Evolutionary conservation across 805 yeast genomes (phyloP), one percentile per base, ranked within the genome.

Genomic region (Candida xyloterini): DNA sequence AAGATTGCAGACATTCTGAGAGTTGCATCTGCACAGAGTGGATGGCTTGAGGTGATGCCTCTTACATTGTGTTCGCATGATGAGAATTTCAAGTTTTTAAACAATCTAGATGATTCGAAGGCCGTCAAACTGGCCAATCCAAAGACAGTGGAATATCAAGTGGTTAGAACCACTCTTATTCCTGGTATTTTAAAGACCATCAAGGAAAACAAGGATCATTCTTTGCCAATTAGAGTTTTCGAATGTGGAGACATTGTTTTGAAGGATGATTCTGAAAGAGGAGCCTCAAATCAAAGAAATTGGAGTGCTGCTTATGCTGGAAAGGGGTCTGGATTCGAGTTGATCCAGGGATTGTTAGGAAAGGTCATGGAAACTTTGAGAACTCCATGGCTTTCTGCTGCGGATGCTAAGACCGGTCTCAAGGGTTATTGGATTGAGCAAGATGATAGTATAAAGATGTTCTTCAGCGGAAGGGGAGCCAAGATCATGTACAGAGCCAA

Each of bases 401-500:
- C 75, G 46, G 73, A 76, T 46, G 59, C 73, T 27, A 59, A 66
- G 28, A 73, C 67, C 39, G 64, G 69, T 27, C 74, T 69, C 46
- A 85, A 93, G 69, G 96, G 96, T 38, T 85, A 79, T 67, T 85
- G 93, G 93, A 83, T 84, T 43, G 85, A 80, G 63, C 81, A 83
- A 60, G 86, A 81, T 56, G 66, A 65, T 38, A 70, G 73, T 20
- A 74, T 80, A 59, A 73, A 79, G 35, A 84, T 90, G 44, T 91
- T 74, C 68, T 93, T 93, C 84, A 95, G 96, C 27, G 99, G 98
- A 29, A 84, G 99, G 71, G 97, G 96, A 47, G 99, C 99, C 37
- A 81, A 78, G 57, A 74, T 93, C 48, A 77, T 74, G 67, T 85
- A 80, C 68, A 79, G 95, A 71, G 67, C 73, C 42, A 73, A 67